phyloP scores from a whole-genome alignment of 2,329 filamentous ascomycete genomes.

The Elsinoe batatas region DNA sequence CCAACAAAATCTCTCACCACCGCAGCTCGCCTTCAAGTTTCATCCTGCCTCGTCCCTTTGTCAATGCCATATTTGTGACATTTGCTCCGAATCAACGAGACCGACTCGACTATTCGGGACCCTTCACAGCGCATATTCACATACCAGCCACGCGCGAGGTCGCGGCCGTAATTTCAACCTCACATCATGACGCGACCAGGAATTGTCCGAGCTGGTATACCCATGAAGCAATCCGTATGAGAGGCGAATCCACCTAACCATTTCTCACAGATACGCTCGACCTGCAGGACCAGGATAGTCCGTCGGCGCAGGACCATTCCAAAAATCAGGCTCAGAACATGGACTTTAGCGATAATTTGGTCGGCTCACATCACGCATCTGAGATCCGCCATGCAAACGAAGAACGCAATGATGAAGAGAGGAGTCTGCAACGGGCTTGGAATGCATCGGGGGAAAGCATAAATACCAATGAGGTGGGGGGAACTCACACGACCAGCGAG shows the following conservation, averaged over 20 bases:
- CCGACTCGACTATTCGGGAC: neutral
- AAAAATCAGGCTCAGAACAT: slow-evolving; percentile 44
- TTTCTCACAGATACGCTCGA: slow-evolving; percentile 72
- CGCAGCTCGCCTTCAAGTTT: neutral
- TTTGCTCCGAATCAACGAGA: neutral
- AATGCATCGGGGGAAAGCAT: slow-evolving; percentile 27
- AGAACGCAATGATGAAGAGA: slow-evolving; percentile 62
- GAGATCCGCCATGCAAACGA: slow-evolving; percentile 71
- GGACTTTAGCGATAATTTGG: slow-evolving; percentile 43
- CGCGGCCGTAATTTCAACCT: slow-evolving; percentile 3
- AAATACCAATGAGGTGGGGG: neutral
- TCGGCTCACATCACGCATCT: slow-evolving; percentile 76
- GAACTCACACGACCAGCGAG: slow-evolving; percentile 16
- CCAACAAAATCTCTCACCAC: slow-evolving; percentile 3
- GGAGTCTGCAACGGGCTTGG: slow-evolving; percentile 51
- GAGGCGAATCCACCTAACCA: neutral
- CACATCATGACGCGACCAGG: slow-evolving; percentile 16
- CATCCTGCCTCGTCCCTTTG: neutral
- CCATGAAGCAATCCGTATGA: neutral
- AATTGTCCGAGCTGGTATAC: slow-evolving; percentile 17
- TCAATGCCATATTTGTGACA: neutral
- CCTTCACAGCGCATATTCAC: neutral
- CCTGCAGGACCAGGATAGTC: slow-evolving; percentile 72
- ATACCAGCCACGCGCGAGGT: neutral
- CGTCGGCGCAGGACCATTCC: slow-evolving; percentile 75